Percentiles rank a stretch among this genome's conserved stretches.
Conservation (phyloP, 2,329 filamentous ascomycete species). For the Claviceps citrina region DNA sequence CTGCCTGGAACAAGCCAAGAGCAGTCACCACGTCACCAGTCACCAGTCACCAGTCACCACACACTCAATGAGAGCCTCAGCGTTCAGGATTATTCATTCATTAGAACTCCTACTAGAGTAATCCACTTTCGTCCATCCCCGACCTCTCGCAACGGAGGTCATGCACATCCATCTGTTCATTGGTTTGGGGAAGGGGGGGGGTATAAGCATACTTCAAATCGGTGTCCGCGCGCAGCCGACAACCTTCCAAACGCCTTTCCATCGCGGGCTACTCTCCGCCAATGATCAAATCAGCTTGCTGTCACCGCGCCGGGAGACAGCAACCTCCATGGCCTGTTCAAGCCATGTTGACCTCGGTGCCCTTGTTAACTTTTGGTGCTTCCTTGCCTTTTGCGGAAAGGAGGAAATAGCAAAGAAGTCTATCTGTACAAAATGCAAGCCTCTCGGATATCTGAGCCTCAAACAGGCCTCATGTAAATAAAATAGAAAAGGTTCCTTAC, state of each 20-base stretch:
- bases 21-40: neutral
- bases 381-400: constrained; percentile 17
- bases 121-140: constrained; percentile 17
- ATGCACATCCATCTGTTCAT: constrained; percentile 12
- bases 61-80: neutral
- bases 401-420: constrained; percentile 26
- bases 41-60: too few species aligned
- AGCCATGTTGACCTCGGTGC: constrained; percentile 13
- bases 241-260: constrained; percentile 25
- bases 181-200: constrained; percentile 18
- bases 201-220: constrained; percentile 23
- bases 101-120: constrained; percentile 21
- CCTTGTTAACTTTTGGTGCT: constrained; percentile 19
- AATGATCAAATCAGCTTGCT: constrained; percentile 1
- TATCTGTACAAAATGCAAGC: constrained; percentile 26
- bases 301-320: constrained; percentile 3
- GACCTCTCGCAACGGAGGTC: constrained; percentile 20
- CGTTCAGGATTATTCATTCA: constrained; percentile 11
- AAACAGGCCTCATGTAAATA: neutral
- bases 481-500: constrained; percentile 1
- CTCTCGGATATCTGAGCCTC: constrained; percentile 3
- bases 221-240: constrained; percentile 21
- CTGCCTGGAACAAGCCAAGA: too few species aligned
- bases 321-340: constrained; percentile 1
- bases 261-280: constrained; percentile 1